Conservation (phyloP, 73 alveolate species). For the Stentor roeselii region DNA sequence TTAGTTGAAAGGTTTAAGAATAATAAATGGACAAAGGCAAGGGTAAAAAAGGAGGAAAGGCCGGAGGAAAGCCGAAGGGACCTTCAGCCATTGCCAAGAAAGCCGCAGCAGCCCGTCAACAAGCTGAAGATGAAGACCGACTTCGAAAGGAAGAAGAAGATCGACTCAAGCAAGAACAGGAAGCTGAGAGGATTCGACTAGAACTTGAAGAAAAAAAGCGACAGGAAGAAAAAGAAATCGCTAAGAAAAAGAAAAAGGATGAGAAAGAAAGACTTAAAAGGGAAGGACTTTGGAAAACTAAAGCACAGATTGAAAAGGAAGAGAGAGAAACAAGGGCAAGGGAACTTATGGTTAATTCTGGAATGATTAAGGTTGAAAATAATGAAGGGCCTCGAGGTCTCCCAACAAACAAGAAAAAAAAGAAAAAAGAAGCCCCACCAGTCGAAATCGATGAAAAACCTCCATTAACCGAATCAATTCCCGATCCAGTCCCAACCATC, state of each 20-base stretch:
- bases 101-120: constrained; percentile 24
- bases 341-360: constrained; percentile 33
- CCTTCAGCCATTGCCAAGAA: constrained; percentile 25
- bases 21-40: too few relatives aligned
- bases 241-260: constrained; percentile 34
- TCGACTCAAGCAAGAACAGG: background rate
- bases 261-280: constrained; percentile 35
- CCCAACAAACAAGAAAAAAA: constrained; percentile 33
- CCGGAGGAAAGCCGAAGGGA: background rate
- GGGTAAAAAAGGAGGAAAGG: background rate
- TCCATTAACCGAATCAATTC: constrained; percentile 37
- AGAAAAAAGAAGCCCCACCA: constrained; percentile 29
- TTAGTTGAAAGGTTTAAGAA: too few relatives aligned
- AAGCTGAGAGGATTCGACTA: constrained; percentile 39
- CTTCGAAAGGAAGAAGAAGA: constrained; percentile 32
- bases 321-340: constrained; percentile 32
- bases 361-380: constrained; percentile 25
- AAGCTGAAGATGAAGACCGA: constrained; percentile 33
- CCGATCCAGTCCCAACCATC: constrained; percentile 37
- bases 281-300: constrained; percentile 52
- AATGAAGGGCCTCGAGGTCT: constrained; percentile 40
- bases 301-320: constrained; percentile 54
- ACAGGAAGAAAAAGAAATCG: constrained; percentile 65
- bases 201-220: constrained; percentile 63
- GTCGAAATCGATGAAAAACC: constrained; percentile 38